Evolutionary conservation across 441 rosid genomes (phyloP).

Genomic region (Arabidopsis lyrata): DNA sequence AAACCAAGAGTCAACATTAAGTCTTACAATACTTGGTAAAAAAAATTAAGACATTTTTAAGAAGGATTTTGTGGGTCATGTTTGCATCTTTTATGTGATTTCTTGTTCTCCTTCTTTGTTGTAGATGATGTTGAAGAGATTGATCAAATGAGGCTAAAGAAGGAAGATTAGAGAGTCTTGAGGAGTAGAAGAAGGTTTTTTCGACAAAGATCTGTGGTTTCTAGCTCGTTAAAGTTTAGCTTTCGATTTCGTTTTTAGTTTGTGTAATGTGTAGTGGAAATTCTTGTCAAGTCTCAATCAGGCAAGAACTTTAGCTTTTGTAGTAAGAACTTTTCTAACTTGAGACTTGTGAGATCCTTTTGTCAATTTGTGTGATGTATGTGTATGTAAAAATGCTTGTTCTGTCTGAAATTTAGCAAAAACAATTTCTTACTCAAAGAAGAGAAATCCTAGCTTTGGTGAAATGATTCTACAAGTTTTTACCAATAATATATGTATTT

Average conservation of each 20-base stretch:
- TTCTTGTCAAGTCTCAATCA: background rate
- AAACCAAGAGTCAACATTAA: slow-evolving; percentile 4
- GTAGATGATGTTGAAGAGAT: slow-evolving; percentile 33
- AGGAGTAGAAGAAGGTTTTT: background rate
- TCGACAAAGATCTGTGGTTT: background rate
- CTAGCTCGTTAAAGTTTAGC: background rate
- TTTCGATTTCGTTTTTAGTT: background rate
- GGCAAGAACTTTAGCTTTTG: background rate
- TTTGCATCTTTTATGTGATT: slow-evolving; percentile 3
- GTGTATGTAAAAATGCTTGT: background rate
- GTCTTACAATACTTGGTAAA: slow-evolving; percentile 7
- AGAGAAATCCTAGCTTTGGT: no score
- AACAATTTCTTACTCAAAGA: no score
- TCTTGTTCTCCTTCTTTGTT: slow-evolving; percentile 1
- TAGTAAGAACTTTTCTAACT: background rate
- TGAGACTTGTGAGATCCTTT: background rate
- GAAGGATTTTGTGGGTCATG: background rate
- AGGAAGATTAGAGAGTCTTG: slow-evolving; percentile 27
- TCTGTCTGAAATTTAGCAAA: background rate
- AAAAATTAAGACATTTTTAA: background rate
- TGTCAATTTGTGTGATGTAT: background rate
- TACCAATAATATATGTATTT: no score
- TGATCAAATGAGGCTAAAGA: background rate
- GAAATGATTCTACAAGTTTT: no score
- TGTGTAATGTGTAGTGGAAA: slow-evolving; percentile 6